A percentile compares a stretch with the other conserved stretches of the same genome.
phyloP scores from a whole-genome alignment of 345 rosid genomes.

The Citropsis articulata region DNA sequence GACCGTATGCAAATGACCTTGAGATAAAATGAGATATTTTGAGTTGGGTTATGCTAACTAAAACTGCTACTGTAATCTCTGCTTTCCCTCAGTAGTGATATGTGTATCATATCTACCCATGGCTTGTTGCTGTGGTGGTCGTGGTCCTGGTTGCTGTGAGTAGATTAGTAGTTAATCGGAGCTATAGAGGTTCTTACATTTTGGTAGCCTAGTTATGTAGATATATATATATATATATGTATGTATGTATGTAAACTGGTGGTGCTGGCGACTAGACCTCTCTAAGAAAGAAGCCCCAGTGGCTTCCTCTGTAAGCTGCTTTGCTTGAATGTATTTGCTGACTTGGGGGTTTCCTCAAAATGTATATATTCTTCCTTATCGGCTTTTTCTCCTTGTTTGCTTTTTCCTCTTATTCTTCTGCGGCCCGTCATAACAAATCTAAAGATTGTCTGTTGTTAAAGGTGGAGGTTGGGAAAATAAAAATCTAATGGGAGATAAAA shows the following conservation, averaged over 20 bases:
- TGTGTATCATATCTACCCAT: conserved; percentile 40
- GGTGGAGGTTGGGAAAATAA: too few relatives aligned
- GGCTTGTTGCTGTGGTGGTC: conserved; percentile 20
- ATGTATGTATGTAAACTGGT: conserved; percentile 12
- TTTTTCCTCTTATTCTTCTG: not conserved
- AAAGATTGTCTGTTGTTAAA: not conserved
- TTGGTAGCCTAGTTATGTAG: conserved; percentile 43
- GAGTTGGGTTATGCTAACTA: conserved; percentile 30
- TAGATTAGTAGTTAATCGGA: conserved; percentile 27
- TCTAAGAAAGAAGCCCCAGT: conserved; percentile 2
- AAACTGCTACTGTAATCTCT: conserved; percentile 17
- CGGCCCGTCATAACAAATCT: not conserved
- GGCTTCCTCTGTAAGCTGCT: conserved; percentile 22
- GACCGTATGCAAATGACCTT: conserved; percentile 50
- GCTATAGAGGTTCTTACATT: conserved; percentile 47
- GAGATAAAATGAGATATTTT: conserved; percentile 10
- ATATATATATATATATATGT: conserved; percentile 10
- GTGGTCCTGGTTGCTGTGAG: not conserved
- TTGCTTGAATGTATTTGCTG: conserved; percentile 36
- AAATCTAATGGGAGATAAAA: too few relatives aligned
- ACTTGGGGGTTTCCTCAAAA: conserved; percentile 31
- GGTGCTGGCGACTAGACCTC: conserved; percentile 16
- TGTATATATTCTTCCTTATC: conserved; percentile 28
- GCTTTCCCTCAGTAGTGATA: conserved; percentile 14
- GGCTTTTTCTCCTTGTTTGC: not conserved